Base-by-base conservation (phyloP, 2,329 filamentous ascomycete species). In the Exophiala viscosa region DNA sequence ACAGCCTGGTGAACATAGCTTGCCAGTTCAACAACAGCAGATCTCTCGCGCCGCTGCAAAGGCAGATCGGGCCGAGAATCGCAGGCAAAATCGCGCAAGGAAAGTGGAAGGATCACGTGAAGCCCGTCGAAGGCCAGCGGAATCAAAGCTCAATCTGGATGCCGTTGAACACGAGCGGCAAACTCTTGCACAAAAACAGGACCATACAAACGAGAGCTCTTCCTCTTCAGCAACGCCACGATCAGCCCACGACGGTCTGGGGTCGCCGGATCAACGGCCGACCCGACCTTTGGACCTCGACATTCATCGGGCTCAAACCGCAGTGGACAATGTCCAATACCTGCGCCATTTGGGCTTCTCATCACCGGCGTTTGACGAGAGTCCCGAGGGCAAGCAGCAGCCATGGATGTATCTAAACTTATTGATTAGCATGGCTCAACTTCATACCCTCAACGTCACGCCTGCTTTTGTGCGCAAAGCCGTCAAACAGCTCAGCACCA, bases 361-460 rank as follows among this genome's bases (percentile, higher is more conserved):
- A 1, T 55, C 60, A 17, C 59, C 62, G 1, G 44, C 45, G 34
- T 32, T 53, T 14, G 46, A 43, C 13, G 36, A 47, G 6, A 33
- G 40, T 11, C 14, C 18, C 2, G 46, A 48, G 2, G n/a, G 7
- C 17, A 53, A 57, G 18, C 46, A 55, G 10, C 50, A 58, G 20
- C 48, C 58, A 23, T 64, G 62, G 62, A 49, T 64, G 28, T 64
- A 62, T 44, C 54, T 64, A 11, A 64, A 93, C 61, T 71, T 95
- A 1, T 76, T 95, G 1, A 84, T 85, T 65, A 90, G 86, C 64
- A 80, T 95, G 75, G 89, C 90, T 0, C 89, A 95, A 69, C 73
- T 95, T 14, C 89, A 95, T 62, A 92, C 90, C 0, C 78, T 93
- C 60, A 91, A 90, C 53, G 88, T 95, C 1, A 90, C 89, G 0